phyloP scores from a whole-genome alignment of 208 protist genomes.

The Crithidia thermophila region DNA sequence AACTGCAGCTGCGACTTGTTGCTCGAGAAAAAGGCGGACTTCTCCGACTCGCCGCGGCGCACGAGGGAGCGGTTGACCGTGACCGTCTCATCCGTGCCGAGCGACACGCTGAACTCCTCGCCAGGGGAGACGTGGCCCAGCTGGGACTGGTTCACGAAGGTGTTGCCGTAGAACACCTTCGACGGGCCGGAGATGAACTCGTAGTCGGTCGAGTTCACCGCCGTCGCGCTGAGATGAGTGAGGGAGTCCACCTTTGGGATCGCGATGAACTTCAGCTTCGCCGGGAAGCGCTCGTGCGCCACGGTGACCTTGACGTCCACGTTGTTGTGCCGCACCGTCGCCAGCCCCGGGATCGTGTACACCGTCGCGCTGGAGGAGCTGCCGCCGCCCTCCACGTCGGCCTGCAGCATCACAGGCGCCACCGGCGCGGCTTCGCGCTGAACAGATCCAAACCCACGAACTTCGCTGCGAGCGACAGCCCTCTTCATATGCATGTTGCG shows the following conservation, averaged over 20 bases:
- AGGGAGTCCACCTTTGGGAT: slow-evolving; percentile 40
- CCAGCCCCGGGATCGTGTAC: slow-evolving; percentile 45
- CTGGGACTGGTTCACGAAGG: slow-evolving; percentile 48
- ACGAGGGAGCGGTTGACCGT: slow-evolving; percentile 36
- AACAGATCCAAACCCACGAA: too few species aligned
- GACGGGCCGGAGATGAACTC: slow-evolving; percentile 51
- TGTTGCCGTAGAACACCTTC: slow-evolving; percentile 54
- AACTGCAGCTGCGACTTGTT: slow-evolving; percentile 29
- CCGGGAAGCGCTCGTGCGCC: slow-evolving; percentile 34
- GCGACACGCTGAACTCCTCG: slow-evolving; percentile 48
- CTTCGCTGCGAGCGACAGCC: neutral
- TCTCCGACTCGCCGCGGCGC: slow-evolving; percentile 26
- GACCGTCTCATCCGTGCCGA: slow-evolving; percentile 51
- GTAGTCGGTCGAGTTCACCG: slow-evolving; percentile 48
- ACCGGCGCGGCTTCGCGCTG: slow-evolving; percentile 3
- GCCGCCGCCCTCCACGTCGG: slow-evolving; percentile 19
- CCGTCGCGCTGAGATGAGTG: slow-evolving; percentile 43
- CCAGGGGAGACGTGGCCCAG: slow-evolving; percentile 43
- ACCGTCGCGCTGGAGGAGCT: slow-evolving; percentile 35
- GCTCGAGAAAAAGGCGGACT: slow-evolving; percentile 20
- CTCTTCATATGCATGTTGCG: neutral
- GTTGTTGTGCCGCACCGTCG: slow-evolving; percentile 52
- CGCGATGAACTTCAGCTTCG: slow-evolving; percentile 39
- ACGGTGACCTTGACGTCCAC: slow-evolving; percentile 48
- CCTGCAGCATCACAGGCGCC: slow-evolving; percentile 21